Conservation (phyloP, 257 asterid genomes). For the Striga asiatica region DNA sequence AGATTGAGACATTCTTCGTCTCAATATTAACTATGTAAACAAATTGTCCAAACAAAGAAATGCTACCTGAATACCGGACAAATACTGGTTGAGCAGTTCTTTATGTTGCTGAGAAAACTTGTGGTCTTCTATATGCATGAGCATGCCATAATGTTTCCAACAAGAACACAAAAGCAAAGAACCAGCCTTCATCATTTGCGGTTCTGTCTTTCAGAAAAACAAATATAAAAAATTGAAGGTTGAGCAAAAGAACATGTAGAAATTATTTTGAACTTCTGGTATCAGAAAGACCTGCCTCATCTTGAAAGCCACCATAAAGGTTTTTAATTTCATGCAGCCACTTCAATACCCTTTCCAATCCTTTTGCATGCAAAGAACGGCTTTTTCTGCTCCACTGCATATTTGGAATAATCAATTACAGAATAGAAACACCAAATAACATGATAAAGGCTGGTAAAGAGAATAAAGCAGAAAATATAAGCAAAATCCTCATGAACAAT, state of each 20-base stretch:
- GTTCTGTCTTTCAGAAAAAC: conserved; percentile 35
- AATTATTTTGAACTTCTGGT: conserved; percentile 13
- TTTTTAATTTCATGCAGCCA: conserved; percentile 62
- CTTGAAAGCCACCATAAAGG: conserved; percentile 33
- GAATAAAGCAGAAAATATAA: neutral
- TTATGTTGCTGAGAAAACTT: conserved; percentile 44
- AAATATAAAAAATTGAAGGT: conserved; percentile 4
- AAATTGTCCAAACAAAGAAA: conserved; percentile 4
- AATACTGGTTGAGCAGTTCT: conserved; percentile 57
- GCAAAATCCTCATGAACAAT: conserved; percentile 9
- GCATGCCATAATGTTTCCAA: conserved; percentile 92
- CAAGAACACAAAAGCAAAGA: conserved; percentile 74
- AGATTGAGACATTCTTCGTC: neutral
- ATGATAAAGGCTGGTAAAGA: neutral
- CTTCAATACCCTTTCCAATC: conserved; percentile 59
- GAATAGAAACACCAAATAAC: neutral
- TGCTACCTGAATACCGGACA: conserved; percentile 81
- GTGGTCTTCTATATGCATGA: conserved; percentile 55
- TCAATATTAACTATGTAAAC: conserved; percentile 12
- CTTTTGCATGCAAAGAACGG: conserved; percentile 71
- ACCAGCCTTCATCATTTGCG: conserved; percentile 48
- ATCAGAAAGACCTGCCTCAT: conserved; percentile 48
- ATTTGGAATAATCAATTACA: neutral
- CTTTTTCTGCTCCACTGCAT: conserved; percentile 89
- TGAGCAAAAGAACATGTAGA: conserved; percentile 1